Conservation (phyloP, 2,329 filamentous ascomycete genomes). For the Cordyceps militaris region DNA sequence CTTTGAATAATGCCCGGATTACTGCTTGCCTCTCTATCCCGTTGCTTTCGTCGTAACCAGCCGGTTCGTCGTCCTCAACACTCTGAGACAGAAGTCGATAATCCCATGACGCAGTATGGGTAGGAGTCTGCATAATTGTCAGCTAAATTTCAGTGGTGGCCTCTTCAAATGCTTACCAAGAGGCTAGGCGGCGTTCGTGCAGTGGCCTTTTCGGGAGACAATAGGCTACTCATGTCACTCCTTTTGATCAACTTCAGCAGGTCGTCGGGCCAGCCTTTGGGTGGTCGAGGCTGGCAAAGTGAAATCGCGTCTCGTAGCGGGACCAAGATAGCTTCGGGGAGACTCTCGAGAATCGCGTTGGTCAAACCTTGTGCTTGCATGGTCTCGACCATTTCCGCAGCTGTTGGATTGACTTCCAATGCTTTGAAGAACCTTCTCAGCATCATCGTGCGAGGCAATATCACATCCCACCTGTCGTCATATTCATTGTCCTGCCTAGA, state of each 20-base stretch:
- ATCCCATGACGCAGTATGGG: slow-evolving; percentile 64
- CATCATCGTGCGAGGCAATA: slow-evolving; percentile 62
- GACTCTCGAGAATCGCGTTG: slow-evolving; percentile 62
- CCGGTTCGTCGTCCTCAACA: slow-evolving; percentile 50
- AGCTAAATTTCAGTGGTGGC: not conserved
- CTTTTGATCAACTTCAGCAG: slow-evolving; percentile 72
- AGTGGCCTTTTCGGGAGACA: slow-evolving; percentile 36
- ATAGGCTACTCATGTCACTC: slow-evolving; percentile 67
- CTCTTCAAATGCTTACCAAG: slow-evolving; percentile 30
- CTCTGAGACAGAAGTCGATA: slow-evolving; percentile 69
- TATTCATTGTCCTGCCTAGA: slow-evolving; percentile 29
- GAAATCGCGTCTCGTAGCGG: slow-evolving; percentile 78
- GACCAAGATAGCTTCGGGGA: slow-evolving; percentile 77
- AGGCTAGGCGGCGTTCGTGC: slow-evolving; percentile 31
- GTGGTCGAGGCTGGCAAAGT: slow-evolving; percentile 76
- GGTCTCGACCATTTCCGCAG: slow-evolving; percentile 62
- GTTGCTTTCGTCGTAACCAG: slow-evolving; percentile 67
- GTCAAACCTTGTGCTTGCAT: slow-evolving; percentile 61
- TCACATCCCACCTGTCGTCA: slow-evolving; percentile 35
- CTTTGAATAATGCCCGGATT: slow-evolving; percentile 80
- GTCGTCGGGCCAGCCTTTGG: slow-evolving; percentile 64
- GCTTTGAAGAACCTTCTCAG: slow-evolving; percentile 61
- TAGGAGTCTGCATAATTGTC: slow-evolving; percentile 41
- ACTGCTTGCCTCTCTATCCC: slow-evolving; percentile 78
- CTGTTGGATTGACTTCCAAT: slow-evolving; percentile 43